Evolutionary conservation across 2,329 filamentous ascomycete genomes (phyloP).

Genomic region (Pyricularia sp.): DNA sequence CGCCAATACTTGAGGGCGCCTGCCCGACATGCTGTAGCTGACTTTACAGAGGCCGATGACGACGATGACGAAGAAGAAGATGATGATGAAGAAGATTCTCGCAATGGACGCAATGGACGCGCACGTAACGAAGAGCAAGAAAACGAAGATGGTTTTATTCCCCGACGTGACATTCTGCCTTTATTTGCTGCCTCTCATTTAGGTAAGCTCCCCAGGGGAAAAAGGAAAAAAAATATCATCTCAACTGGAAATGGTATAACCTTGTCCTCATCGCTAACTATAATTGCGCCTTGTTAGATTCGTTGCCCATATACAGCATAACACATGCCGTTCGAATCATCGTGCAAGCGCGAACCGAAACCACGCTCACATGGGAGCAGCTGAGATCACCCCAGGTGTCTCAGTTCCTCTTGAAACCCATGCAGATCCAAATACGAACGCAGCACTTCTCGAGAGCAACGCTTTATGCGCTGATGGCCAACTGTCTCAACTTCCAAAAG

Average conservation of each 20-base stretch:
- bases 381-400: conserved; percentile 91
- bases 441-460: conserved; percentile 81
- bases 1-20: conserved; percentile 21
- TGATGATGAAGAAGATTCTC: conserved; percentile 21
- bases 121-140: conserved; percentile 18
- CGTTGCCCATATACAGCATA: conserved; percentile 79
- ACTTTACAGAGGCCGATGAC: conserved; percentile 56
- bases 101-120: conserved; percentile 23
- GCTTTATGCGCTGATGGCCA: conserved; percentile 83
- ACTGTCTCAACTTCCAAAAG: conserved; percentile 87
- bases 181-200: conserved; percentile 74
- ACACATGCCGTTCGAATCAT: conserved; percentile 85
- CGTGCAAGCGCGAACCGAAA: conserved; percentile 79
- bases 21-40: conserved; percentile 48
- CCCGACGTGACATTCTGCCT: conserved; percentile 44
- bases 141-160: conserved; percentile 21
- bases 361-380: conserved; percentile 89
- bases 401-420: conserved; percentile 90
- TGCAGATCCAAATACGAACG: conserved; percentile 78
- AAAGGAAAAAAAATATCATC: not conserved
- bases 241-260: not conserved
- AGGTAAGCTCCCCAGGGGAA: conserved; percentile 35
- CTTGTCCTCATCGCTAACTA: not conserved
- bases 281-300: conserved; percentile 42
- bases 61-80: conserved; percentile 43